A percentile compares a stretch with the other conserved stretches of the same genome.
These are phyloP conservation scores for Paratrypanosoma confusum DNA, from an alignment of 208 protist genomes.

Conservation along the genomic window DNA sequence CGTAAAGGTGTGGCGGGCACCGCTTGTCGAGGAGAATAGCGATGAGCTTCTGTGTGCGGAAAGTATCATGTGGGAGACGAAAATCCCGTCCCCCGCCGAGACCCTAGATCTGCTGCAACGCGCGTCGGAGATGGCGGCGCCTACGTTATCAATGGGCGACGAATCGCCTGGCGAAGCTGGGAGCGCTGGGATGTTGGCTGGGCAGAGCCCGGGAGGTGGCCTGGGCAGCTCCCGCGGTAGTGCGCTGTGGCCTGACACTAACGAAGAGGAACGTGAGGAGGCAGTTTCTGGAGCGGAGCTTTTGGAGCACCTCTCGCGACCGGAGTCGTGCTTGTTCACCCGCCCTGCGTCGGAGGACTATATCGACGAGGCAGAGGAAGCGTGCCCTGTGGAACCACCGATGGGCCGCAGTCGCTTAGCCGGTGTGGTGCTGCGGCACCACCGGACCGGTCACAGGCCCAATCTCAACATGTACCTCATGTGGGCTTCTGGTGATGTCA, in stretches of 20 bases:
- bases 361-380: conserved; percentile 40
- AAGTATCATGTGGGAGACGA: conserved; percentile 46
- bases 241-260: background rate
- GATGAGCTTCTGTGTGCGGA: conserved; percentile 28
- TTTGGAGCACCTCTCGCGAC: conserved; percentile 11
- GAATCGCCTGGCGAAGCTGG: too few species aligned
- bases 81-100: conserved; percentile 52
- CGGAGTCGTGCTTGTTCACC: conserved; percentile 38
- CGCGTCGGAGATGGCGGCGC: conserved; percentile 1
- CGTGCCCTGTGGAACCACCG: conserved; percentile 45
- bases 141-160: background rate
- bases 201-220: too few species aligned
- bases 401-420: conserved; percentile 43
- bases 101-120: conserved; percentile 21
- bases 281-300: conserved; percentile 1
- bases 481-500: conserved; percentile 42
- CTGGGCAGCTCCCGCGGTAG: background rate
- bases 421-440: conserved; percentile 43
- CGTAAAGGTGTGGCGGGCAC: conserved; percentile 47
- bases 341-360: conserved; percentile 56
- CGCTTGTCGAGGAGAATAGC: conserved; percentile 50
- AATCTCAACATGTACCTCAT: conserved; percentile 63
- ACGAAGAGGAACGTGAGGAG: background rate
- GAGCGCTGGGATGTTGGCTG: too few species aligned
- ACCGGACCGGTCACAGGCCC: conserved; percentile 42